Base-by-base conservation (phyloP, 148 eudicot genomes). In the Chenopodium formosanum region DNA sequence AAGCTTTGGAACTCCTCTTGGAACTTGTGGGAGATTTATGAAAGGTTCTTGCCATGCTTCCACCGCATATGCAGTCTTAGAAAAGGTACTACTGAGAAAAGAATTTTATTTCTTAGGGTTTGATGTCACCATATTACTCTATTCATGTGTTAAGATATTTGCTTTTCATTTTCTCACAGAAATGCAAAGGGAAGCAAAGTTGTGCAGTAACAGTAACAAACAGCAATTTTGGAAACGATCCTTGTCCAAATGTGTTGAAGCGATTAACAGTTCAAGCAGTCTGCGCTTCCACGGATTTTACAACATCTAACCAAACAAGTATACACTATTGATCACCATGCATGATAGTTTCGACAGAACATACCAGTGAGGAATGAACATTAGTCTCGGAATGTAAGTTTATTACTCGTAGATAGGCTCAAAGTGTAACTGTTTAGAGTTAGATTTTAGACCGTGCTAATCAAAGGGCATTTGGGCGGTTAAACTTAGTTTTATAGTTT, bases 1-100 rank as follows among this genome's bases (percentile, higher is more conserved):
- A 25, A 94, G 98, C 87, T 94, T 91, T 70, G 98, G 98, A 75
- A 92, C 97, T 81, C 97, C 98, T 69, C 60, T 81, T 47, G 98
- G 98, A 76, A 89, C 95, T 69, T 94, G 98, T 84, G 98, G 98
- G 62, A 83, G 83, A 63, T 92, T 89, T 85, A 85, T 84, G 87
- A 90, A 91, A 78, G 92, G 97, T 62, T 48, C 88, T 65, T 93
- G 98, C 84, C 98, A 94, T 66, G 94, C 94, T 73, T 84, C 92
- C 71, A 77, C 90, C 79, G 91, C 97, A 27, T 80, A 81, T 66
- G 79, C 90, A 65, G 83, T 89, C 79, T 67, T 94, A 78, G 90
- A 89, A 70, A 91, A 90, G 97, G 98, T 94, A 89, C 27, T 94
- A 89, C 27, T 62, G 32, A 29, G 62, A 58, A 27, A 63, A 63